Conservation (phyloP, 768 basidiomycete genomes). For the Mycena pura region DNA sequence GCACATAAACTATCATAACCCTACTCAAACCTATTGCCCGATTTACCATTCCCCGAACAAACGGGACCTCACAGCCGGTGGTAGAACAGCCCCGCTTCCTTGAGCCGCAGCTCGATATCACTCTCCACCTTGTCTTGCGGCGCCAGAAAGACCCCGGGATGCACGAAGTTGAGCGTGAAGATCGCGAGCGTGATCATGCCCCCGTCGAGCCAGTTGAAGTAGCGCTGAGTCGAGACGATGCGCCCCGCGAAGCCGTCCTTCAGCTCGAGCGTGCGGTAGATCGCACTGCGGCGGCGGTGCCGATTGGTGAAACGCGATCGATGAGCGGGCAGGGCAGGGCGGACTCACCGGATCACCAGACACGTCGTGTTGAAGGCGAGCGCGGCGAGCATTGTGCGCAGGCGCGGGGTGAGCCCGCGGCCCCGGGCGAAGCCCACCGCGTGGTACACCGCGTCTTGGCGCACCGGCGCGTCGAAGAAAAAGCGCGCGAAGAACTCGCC, state of each 20-base stretch:
- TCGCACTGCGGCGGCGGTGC: slow-evolving; percentile 23
- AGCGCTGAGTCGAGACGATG: slow-evolving; percentile 34
- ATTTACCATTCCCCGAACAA: too few relatives aligned
- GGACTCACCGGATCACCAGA: not conserved
- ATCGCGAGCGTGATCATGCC: slow-evolving; percentile 29
- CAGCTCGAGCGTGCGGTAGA: slow-evolving; percentile 40
- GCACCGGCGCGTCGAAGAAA: not conserved
- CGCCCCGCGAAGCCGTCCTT: slow-evolving; percentile 37
- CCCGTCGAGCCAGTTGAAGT: slow-evolving; percentile 38
- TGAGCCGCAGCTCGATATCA: too few relatives aligned
- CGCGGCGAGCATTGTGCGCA: not conserved
- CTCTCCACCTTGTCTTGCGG: too few relatives aligned
- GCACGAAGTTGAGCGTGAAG: slow-evolving; percentile 44
- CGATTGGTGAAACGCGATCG: too few relatives aligned
- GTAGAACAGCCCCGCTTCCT: too few relatives aligned
- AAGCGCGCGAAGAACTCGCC: not conserved
- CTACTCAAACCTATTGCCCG: too few relatives aligned
- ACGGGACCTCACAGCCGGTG: too few relatives aligned
- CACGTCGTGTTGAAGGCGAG: not conserved
- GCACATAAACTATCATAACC: too few relatives aligned
- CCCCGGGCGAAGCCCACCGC: too few relatives aligned
- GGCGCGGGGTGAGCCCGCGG: not conserved
- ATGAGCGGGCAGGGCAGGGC: too few relatives aligned
- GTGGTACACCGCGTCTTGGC: rapidly evolving
- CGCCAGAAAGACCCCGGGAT: too few relatives aligned